A percentile compares a stretch with the other conserved stretches of the same genome.
phyloP scores from a whole-genome alignment of 176 grass and related monocot genomes.

The Carex pumila region DNA sequence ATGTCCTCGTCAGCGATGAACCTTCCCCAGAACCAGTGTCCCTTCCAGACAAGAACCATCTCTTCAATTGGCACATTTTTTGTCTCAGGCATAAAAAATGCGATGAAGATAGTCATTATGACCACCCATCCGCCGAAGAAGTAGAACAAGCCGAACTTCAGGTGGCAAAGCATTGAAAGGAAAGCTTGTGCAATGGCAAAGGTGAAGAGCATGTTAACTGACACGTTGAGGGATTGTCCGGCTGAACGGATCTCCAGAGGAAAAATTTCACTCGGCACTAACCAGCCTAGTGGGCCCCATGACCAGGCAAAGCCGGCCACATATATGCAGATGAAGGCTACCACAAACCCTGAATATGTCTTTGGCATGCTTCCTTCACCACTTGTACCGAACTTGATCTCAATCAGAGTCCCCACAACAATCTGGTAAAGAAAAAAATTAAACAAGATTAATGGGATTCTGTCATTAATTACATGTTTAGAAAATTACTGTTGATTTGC shows the following conservation, averaged over 20 bases:
- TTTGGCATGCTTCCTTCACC: slow-evolving; percentile 16
- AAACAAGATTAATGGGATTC: neutral
- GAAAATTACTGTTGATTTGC: neutral
- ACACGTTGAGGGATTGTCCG: slow-evolving; percentile 28
- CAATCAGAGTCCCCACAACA: slow-evolving; percentile 28
- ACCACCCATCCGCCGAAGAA: slow-evolving; percentile 31
- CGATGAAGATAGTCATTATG: slow-evolving; percentile 27
- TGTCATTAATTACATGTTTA: neutral
- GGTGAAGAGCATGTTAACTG: slow-evolving; percentile 40
- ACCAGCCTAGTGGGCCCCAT: slow-evolving; percentile 32
- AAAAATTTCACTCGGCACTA: slow-evolving; percentile 35
- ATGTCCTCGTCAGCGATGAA: slow-evolving; percentile 25
- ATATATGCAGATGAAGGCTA: slow-evolving; percentile 32
- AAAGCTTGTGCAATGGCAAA: slow-evolving; percentile 31
- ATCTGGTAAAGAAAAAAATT: neutral
- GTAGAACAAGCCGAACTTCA: slow-evolving; percentile 40
- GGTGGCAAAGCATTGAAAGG: slow-evolving; percentile 30
- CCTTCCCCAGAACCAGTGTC: slow-evolving; percentile 32
- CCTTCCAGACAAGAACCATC: slow-evolving; percentile 31
- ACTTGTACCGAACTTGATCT: slow-evolving; percentile 18
- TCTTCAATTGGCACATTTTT: slow-evolving; percentile 33
- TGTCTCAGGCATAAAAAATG: slow-evolving; percentile 23
- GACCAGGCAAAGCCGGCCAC: slow-evolving; percentile 30
- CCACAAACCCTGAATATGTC: slow-evolving; percentile 17
- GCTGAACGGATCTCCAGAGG: slow-evolving; percentile 33